phyloP scores from a whole-genome alignment of 164 flowering plant genomes.

The Kalanchoe fedtschenkoi region DNA sequence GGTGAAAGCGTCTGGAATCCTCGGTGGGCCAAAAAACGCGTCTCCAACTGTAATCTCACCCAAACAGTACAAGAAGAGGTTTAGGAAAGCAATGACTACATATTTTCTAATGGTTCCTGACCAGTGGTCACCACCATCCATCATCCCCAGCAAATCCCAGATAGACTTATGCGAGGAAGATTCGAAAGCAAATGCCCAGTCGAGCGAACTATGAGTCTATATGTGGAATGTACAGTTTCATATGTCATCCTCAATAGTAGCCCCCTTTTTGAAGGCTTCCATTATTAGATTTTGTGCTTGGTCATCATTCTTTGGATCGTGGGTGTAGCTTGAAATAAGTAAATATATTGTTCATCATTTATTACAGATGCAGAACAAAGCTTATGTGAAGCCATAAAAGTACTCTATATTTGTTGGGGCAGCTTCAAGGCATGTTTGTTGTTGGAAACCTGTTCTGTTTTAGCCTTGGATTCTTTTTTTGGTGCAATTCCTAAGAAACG shows the following conservation, averaged over 20 bases:
- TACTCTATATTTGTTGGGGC: neutral
- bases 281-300: neutral
- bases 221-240: neutral
- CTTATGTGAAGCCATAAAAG: neutral
- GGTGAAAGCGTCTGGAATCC: slow-evolving; percentile 93
- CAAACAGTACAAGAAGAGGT: slow-evolving; percentile 88
- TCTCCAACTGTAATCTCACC: slow-evolving; percentile 96
- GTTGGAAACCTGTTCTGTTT: neutral
- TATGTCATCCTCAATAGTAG: neutral
- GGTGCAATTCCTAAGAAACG: too few species aligned
- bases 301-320: neutral
- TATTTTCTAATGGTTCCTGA: slow-evolving; percentile 96
- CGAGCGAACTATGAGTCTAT: slow-evolving; percentile 23
- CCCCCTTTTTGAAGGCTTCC: neutral
- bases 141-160: slow-evolving; percentile 53
- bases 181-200: slow-evolving; percentile 25
- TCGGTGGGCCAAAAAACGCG: slow-evolving; percentile 76
- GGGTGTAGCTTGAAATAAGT: neutral
- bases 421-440: neutral
- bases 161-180: slow-evolving; percentile 57
- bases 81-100: slow-evolving; percentile 94
- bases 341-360: neutral
- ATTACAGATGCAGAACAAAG: neutral
- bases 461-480: too few species aligned
- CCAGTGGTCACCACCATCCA: slow-evolving; percentile 75